Percentiles rank a stretch among this genome's conserved stretches.
Conservation (phyloP, 2,329 filamentous ascomycete species). For the Chrysoporthe cubensis region DNA sequence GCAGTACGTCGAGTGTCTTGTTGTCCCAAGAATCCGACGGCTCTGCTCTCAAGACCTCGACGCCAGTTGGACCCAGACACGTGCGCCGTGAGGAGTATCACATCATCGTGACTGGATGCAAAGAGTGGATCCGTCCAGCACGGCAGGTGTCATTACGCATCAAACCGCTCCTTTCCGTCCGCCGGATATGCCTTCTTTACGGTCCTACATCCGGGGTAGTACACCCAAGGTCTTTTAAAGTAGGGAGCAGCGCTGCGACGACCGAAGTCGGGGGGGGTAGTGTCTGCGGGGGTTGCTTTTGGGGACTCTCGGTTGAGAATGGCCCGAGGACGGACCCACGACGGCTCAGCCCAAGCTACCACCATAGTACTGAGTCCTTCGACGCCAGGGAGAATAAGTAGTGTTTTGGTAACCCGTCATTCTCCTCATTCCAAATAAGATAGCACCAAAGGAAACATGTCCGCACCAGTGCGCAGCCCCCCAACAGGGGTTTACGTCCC, state of each 20-base stretch:
- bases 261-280: not conserved
- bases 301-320: constrained; percentile 20
- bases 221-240: too few species aligned
- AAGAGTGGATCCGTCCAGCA: not conserved
- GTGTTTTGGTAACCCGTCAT: not conserved
- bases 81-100: constrained; percentile 7
- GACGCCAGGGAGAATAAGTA: not conserved
- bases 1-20: not conserved
- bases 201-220: not conserved
- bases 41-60: not conserved
- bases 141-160: not conserved
- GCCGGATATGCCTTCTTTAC: constrained; percentile 17
- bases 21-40: not conserved
- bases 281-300: constrained; percentile 12
- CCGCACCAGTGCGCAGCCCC: constrained; percentile 37
- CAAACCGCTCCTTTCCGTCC: constrained; percentile 16
- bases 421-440: not conserved
- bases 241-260: too few species aligned
- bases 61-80: not conserved
- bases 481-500: constrained; percentile 63
- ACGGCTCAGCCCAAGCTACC: not conserved
- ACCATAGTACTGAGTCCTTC: not conserved
- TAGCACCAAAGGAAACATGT: constrained; percentile 9
- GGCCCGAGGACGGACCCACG: constrained; percentile 1
- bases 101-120: constrained; percentile 8